Base-by-base conservation (phyloP, 1,284 basidiomycete species). In the Heterobasidion annosum region DNA sequence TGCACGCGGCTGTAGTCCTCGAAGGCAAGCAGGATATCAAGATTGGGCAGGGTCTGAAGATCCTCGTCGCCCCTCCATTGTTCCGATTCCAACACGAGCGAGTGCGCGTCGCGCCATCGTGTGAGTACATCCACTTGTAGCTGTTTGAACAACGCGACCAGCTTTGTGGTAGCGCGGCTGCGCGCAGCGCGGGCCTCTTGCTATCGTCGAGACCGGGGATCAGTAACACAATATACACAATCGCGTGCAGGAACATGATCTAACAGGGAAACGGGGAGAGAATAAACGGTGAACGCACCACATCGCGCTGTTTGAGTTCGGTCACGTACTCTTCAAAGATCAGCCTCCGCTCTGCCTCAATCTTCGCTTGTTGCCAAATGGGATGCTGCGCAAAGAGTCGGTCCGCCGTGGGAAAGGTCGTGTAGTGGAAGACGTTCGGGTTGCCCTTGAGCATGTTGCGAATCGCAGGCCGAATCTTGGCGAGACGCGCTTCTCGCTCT, bases 321-420 rank as follows among this genome's bases (percentile, higher is more conserved):
- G 77, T 61, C 8, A 94, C 82, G 65, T 94, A 93, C 67, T 97
- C 94, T 55, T 95, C 91, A 58, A 96, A 93, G 54, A 98, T 82
- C 52, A 88, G 75, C 62, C 74, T 84, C 53, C 93, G 77, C 71
- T 98, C 94, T 4, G 87, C 79, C 66, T 92, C 88, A 49, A 93
- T 75, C 62, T 83, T 85, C 18, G 84, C 84, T 62, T 91, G 85
- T 62, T 88, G 85, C 93, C 93, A 96, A 60, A 91, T 88, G 34
- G 88, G 86, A 65, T 94, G 89, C 66, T 86, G 81, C 1, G 82
- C 76, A 65, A 94, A 94, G 50, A 88, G 77, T 64, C 78, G 83
- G 69, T 93, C 88, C 56, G 90, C 92, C 54, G 91, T 94, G 33
- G 81, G 73, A 68, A 93, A 93, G 1, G 91, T 94, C 44, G 89